phyloP scores from a whole-genome alignment of 164 flowering plant genomes.

The Aristolochia fimbriata region DNA sequence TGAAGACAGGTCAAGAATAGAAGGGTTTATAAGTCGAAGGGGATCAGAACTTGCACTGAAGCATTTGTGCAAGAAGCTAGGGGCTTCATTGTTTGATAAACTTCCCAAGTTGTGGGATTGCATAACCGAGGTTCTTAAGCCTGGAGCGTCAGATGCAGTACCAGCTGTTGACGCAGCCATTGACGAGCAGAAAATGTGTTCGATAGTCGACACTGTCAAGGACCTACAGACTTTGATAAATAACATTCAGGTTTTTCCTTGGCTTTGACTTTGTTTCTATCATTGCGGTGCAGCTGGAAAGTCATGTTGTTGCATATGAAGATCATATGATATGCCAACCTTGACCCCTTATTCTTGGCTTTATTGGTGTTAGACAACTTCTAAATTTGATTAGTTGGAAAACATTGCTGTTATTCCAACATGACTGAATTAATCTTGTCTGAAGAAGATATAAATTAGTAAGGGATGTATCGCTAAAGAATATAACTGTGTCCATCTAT shows the following conservation, averaged over 20 bases:
- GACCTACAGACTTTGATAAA: conserved; percentile 87
- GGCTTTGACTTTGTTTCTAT: not conserved
- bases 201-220: conserved; percentile 41
- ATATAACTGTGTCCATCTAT: too few relatives aligned
- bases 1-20: conserved; percentile 78
- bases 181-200: conserved; percentile 26
- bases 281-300: too few relatives aligned
- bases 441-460: too few relatives aligned
- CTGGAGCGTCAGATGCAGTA: conserved; percentile 23
- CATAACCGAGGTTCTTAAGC: conserved; percentile 80
- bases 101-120: conserved; percentile 95
- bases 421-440: too few relatives aligned
- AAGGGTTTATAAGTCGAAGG: conserved; percentile 82
- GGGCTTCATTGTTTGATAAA: conserved; percentile 63
- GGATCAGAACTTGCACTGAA: conserved; percentile 90
- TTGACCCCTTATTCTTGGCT: too few relatives aligned
- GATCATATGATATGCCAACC: too few relatives aligned
- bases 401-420: too few relatives aligned
- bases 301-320: too few relatives aligned
- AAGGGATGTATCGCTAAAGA: too few relatives aligned
- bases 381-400: too few relatives aligned
- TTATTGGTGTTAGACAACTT: too few relatives aligned
- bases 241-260: conserved; percentile 67
- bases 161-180: conserved; percentile 25
- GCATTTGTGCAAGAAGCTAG: conserved; percentile 72